Conservation (phyloP, 805 yeast genomes). For the Nadsonia fulvescens region DNA sequence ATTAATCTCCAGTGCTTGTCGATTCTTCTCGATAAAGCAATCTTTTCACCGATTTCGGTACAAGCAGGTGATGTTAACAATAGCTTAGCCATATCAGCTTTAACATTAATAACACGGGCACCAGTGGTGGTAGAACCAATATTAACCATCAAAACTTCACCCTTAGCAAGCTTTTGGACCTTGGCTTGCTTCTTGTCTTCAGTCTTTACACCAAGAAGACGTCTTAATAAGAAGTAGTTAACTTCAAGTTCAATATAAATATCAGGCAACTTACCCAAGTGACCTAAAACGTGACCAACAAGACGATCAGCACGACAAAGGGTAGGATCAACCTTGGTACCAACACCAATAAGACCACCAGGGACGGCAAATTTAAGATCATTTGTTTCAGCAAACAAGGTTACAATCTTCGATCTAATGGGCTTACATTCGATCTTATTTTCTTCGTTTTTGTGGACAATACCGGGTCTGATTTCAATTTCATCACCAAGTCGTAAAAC, state of each 20-base stretch:
- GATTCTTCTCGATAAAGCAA: constrained; percentile 95
- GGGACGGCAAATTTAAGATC: constrained; percentile 98
- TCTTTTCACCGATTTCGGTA: constrained; percentile 95
- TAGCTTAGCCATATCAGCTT: constrained; percentile 98
- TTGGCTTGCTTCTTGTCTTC: constrained; percentile 94
- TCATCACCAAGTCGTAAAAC: constrained; percentile 95
- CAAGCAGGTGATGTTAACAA: constrained; percentile 96
- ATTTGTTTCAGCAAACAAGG: constrained; percentile 93
- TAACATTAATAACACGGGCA: constrained; percentile 94
- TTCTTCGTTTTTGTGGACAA: constrained; percentile 84
- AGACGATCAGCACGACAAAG: constrained; percentile 97
- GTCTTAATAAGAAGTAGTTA: constrained; percentile 88
- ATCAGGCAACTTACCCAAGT: constrained; percentile 88
- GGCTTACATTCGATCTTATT: constrained; percentile 88
- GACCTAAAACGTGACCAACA: constrained; percentile 98
- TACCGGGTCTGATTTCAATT: constrained; percentile 98
- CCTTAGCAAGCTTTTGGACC: constrained; percentile 83
- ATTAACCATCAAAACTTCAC: constrained; percentile 96
- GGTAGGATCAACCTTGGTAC: constrained; percentile 97
- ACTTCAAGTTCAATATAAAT: constrained; percentile 95
- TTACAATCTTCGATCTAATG: constrained; percentile 81
- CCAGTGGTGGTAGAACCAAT: constrained; percentile 99
- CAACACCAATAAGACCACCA: constrained; percentile 99
- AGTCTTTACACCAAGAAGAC: constrained; percentile 94
- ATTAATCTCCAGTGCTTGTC: constrained; percentile 99